Evolutionary conservation across 2,329 filamentous ascomycete genomes (phyloP).

Genomic region (Westerdykella ornata): DNA sequence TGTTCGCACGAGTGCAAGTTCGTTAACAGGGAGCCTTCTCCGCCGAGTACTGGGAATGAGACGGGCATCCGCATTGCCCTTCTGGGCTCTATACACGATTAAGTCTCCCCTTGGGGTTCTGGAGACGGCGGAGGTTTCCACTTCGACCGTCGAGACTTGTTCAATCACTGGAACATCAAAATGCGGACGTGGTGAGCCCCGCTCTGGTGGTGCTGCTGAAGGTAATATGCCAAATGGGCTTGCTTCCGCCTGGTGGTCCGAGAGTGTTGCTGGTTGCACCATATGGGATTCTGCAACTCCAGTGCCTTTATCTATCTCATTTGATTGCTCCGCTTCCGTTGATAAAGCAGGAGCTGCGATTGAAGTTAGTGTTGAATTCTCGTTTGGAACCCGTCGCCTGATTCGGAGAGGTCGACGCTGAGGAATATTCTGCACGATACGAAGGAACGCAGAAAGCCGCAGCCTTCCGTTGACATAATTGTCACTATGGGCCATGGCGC

Average conservation of each 20-base stretch:
- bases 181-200: neutral
- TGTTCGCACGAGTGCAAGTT: conserved; percentile 24
- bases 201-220: neutral
- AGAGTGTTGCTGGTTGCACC: neutral
- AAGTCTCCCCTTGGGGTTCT: neutral
- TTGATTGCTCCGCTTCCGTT: neutral
- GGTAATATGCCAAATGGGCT: neutral
- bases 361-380: too few species aligned
- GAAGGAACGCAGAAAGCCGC: conserved; percentile 21
- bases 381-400: conserved; percentile 3
- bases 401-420: conserved; percentile 18
- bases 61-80: neutral
- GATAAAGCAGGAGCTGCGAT: too few species aligned
- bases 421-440: conserved; percentile 19
- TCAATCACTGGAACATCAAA: neutral
- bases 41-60: conserved; percentile 10
- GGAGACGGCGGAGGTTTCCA: neutral
- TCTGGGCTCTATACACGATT: neutral
- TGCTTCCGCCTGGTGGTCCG: neutral
- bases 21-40: conserved; percentile 19
- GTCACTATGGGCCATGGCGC: conserved; percentile 15
- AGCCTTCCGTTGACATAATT: conserved; percentile 22
- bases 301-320: neutral
- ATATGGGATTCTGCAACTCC: neutral
- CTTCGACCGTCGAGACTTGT: neutral